Base-by-base conservation (phyloP, 1,284 basidiomycete genomes). In the Tylopilus sp. region DNA sequence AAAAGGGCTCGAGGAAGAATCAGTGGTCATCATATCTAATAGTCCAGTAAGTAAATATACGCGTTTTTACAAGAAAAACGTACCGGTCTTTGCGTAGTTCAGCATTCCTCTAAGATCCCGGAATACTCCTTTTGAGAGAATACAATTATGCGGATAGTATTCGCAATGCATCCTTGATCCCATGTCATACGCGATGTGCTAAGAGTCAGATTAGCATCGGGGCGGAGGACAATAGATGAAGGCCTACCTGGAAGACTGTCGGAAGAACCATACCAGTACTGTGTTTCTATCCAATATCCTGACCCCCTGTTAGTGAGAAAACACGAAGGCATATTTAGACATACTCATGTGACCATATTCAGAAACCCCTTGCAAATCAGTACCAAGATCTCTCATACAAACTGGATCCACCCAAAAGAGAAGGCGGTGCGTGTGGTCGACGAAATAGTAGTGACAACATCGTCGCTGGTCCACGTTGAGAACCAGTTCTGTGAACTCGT, bases 1-100 rank as follows among this genome's bases (percentile, higher is more conserved):
- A 13, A 75, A 72, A 0, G 73, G 22, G 36, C 69, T 71, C 32
- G 71, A 39, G 6, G 70, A 75, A 5, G 67, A 61, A 59, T 75
- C 61, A 13, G 71, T 38, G 2, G 73, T 73, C 41, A 74, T 66
- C 39, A 69, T 61, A 47, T 72, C 73, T 72, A 10, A 16, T 10
- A 3, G 8, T 56, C 39, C 7, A 19, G 54, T 62, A 16, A 63
- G 47, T 44, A 64, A 4, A 33, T 2, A 6, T 10, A 4, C 15
- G 33, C 41, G 4, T 5, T 8, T n/a, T 19, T 55, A 56, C 24
- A 47, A 19, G 55, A 38, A 39, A 9, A 9, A 54, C 13, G 19
- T 57, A 73, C 73, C 73, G 0, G 61, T 71, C 55, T 63, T 66
- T 32, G 66, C 58, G 63, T 69, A 71, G 15, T 73, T 71, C 24